Conservation (phyloP, 371 early-diverging fungal species). For the Apophysomyces variabilis region DNA sequence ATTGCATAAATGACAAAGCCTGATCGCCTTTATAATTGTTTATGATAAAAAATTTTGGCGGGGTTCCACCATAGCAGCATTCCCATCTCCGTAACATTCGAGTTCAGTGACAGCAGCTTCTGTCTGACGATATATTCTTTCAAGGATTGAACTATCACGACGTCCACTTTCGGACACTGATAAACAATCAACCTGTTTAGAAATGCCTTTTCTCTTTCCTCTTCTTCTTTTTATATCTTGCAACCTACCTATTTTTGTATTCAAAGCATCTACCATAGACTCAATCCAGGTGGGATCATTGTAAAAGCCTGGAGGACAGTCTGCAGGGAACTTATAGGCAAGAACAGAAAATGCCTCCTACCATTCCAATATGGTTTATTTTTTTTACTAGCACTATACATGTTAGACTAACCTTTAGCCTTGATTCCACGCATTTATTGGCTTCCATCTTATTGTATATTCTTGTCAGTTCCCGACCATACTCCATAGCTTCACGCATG, state of each 20-base stretch:
- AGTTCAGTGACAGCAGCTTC: constrained; percentile 24
- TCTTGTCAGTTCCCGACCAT: not conserved
- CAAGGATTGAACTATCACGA: constrained; percentile 23
- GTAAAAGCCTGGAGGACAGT: constrained; percentile 47
- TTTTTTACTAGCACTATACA: no score
- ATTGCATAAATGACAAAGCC: not conserved
- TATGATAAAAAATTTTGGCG: constrained; percentile 15
- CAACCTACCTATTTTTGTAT: constrained; percentile 60
- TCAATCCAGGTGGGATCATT: constrained; percentile 21
- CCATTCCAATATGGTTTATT: not conserved
- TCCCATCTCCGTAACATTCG: constrained; percentile 21
- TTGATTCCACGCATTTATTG: not conserved
- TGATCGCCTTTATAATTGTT: not conserved
- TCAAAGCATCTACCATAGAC: constrained; percentile 45
- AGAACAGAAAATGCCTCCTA: constrained; percentile 68
- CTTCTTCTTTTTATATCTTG: not conserved
- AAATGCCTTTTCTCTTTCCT: no score
- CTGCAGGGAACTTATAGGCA: constrained; percentile 68
- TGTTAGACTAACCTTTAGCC: not conserved
- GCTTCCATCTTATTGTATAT: not conserved
- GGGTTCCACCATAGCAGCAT: constrained; percentile 25
- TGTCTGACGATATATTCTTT: constrained; percentile 32
- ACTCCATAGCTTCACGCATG: constrained; percentile 6
- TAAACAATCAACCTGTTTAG: not conserved
- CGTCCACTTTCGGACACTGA: constrained; percentile 11